Evolutionary conservation across 148 eudicot species (phyloP).

Genomic region (Nepenthes mirabilis): DNA sequence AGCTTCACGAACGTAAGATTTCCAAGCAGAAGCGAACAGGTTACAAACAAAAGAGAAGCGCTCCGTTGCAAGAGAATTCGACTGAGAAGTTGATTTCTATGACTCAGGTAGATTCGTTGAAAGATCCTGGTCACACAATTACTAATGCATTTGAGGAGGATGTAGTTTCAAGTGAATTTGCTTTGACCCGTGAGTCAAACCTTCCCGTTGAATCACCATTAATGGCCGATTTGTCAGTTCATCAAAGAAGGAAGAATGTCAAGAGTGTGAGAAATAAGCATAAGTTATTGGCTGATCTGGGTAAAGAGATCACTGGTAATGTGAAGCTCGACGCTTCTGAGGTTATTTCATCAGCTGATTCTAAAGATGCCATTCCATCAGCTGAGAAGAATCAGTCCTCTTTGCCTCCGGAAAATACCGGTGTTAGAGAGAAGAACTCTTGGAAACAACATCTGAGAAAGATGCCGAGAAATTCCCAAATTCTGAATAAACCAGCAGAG

Average conservation of each 20-base stretch:
- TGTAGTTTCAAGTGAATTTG: too few relatives aligned
- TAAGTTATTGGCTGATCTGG: slow-evolving; percentile 32
- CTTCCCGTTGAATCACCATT: slow-evolving; percentile 12
- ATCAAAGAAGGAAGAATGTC: slow-evolving; percentile 39
- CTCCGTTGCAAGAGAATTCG: slow-evolving; percentile 18
- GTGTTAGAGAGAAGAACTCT: slow-evolving; percentile 28
- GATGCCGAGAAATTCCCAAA: slow-evolving; percentile 46
- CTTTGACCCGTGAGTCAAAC: slow-evolving; percentile 4
- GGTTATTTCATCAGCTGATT: slow-evolving; percentile 14
- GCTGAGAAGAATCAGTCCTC: slow-evolving; percentile 24
- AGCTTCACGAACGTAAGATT: slow-evolving; percentile 5
- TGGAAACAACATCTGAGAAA: slow-evolving; percentile 61
- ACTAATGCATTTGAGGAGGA: not conserved
- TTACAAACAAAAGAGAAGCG: slow-evolving; percentile 27
- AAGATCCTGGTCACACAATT: slow-evolving; percentile 6
- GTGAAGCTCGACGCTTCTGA: slow-evolving; percentile 11
- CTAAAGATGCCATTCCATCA: slow-evolving; percentile 19
- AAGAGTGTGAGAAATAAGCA: slow-evolving; percentile 50
- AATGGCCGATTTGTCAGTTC: slow-evolving; percentile 26
- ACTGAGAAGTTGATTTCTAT: slow-evolving; percentile 17
- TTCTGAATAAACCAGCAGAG: slow-evolving; percentile 22
- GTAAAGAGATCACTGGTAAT: slow-evolving; percentile 19
- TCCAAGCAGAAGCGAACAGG: slow-evolving; percentile 39
- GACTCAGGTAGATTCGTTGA: slow-evolving; percentile 8
- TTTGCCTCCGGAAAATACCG: slow-evolving; percentile 33